These are phyloP conservation scores for Pseudozyma pruni DNA, from an alignment of 1,284 basidiomycete species.

Conservation along the genomic window DNA sequence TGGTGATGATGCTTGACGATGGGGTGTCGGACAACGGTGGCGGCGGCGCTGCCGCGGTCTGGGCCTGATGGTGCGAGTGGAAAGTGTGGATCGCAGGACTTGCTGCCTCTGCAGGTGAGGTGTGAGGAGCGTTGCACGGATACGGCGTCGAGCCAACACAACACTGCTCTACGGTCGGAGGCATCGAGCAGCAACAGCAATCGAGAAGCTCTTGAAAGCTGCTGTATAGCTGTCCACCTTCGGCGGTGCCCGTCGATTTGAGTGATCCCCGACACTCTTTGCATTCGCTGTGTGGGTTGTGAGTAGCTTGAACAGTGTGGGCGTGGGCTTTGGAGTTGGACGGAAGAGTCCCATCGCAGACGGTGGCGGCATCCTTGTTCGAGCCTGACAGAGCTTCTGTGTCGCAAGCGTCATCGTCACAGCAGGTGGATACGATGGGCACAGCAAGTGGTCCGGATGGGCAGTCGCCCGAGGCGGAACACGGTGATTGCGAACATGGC, in stretches of 20 bases:
- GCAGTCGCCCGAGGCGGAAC: constrained; percentile 19
- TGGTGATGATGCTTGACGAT: constrained; percentile 30
- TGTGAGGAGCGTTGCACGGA: constrained; percentile 11
- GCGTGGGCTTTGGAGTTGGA: neutral
- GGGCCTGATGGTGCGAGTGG: constrained; percentile 1
- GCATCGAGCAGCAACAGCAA: constrained; percentile 47
- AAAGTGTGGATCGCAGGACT: constrained; percentile 6
- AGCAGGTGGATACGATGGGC: constrained; percentile 27
- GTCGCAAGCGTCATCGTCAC: constrained; percentile 28
- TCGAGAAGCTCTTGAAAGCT: constrained; percentile 52
- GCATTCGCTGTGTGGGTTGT: constrained; percentile 21
- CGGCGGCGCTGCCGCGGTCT: constrained; percentile 3
- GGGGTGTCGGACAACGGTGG: constrained; percentile 23
- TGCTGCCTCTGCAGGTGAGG: constrained; percentile 3
- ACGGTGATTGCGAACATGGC: constrained; percentile 20
- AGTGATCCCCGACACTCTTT: constrained; percentile 33
- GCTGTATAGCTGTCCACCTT: constrained; percentile 32
- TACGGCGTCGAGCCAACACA: constrained; percentile 21
- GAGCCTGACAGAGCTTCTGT: constrained; percentile 1
- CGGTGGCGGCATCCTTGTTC: constrained; percentile 2
- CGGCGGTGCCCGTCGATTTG: constrained; percentile 7
- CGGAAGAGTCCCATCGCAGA: constrained; percentile 7
- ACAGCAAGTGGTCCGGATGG: constrained; percentile 22
- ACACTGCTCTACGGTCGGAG: constrained; percentile 39
- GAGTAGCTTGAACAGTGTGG: constrained; percentile 1